Evolutionary conservation across 345 rosid species (phyloP).

Genomic region (Populus nigra): DNA sequence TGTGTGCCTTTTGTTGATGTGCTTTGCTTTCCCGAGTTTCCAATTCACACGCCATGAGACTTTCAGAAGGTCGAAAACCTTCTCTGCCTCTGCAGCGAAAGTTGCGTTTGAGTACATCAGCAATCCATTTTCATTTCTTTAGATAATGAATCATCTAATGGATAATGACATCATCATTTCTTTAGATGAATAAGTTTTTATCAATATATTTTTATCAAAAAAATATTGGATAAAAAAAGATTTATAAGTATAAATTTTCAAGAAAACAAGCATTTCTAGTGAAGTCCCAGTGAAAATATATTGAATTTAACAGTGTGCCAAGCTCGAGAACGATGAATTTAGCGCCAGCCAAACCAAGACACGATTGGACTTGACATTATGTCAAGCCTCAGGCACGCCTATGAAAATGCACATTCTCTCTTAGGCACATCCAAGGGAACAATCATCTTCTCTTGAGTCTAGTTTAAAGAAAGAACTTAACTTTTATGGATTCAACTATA

Average conservation of each 20-base stretch:
- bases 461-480: fast-evolving
- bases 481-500: no score
- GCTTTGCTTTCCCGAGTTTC: neutral
- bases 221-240: no score
- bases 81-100: no score
- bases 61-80: neutral
- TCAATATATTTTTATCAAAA: no score
- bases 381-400: fast-evolving
- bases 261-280: fast-evolving
- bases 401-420: no score
- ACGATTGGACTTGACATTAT: fast-evolving
- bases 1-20: neutral
- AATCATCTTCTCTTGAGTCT: no score
- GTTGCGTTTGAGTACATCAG: neutral
- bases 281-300: fast-evolving
- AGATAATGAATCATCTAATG: neutral
- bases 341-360: fast-evolving
- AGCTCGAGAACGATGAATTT: fast-evolving
- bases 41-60: neutral
- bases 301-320: fast-evolving
- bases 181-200: no score
- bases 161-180: neutral
- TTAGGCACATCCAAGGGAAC: fast-evolving
- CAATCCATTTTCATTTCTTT: neutral
- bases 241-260: no score